These are phyloP conservation scores for Trichoderma erinaceum DNA, from an alignment of 495 filamentous ascomycete genomes.

Conservation along the genomic window DNA sequence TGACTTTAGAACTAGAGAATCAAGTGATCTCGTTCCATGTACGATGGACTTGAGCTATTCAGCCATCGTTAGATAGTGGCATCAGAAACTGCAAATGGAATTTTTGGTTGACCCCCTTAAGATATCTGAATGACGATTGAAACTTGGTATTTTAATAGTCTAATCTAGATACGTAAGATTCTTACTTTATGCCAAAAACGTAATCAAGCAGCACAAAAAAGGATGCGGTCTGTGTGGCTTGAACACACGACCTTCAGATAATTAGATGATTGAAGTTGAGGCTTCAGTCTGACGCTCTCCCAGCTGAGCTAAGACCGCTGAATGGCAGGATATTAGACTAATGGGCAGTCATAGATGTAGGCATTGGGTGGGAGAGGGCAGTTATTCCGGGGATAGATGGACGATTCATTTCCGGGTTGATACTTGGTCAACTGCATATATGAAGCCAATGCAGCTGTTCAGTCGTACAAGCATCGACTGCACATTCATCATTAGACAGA, in stretches of 20 bases:
- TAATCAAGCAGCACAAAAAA: too few relatives aligned
- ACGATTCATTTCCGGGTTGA: too few relatives aligned
- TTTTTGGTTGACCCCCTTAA: slow-evolving; percentile 2
- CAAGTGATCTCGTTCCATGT: slow-evolving; percentile 13
- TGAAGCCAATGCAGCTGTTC: too few relatives aligned
- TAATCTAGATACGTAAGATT: not conserved
- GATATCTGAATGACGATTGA: not conserved
- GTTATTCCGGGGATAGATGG: not conserved
- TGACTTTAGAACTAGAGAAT: slow-evolving; percentile 10
- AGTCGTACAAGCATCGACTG: too few relatives aligned
- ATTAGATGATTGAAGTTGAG: too few relatives aligned
- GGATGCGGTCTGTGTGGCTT: too few relatives aligned
- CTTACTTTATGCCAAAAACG: too few relatives aligned
- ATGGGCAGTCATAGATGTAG: not conserved
- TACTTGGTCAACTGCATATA: too few relatives aligned
- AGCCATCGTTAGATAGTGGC: slow-evolving; percentile 9
- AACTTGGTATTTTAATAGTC: not conserved
- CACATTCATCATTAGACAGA: too few relatives aligned
- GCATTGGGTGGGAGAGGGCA: not conserved
- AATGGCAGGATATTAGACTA: not conserved
- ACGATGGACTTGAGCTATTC: not conserved
- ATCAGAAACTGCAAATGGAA: slow-evolving; percentile 11
- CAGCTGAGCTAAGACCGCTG: too few relatives aligned
- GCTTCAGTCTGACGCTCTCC: too few relatives aligned
- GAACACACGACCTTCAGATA: too few relatives aligned